Base-by-base conservation (phyloP, 257 asterid species). In the Lycium barbarum region DNA sequence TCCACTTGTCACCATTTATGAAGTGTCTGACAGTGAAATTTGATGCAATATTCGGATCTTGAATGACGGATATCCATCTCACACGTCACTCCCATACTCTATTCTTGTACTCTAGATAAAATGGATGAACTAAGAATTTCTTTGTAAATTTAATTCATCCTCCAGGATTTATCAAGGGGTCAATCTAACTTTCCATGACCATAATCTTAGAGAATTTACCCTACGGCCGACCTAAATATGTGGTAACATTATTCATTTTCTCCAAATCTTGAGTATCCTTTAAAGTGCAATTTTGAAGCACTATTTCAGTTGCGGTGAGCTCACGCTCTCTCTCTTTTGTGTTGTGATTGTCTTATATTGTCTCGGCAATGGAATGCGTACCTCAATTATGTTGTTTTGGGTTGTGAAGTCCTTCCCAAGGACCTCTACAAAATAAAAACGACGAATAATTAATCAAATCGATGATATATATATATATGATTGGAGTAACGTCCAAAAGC, bases 211-310 rank as follows among this genome's bases (percentile, higher is more conserved):
- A 61, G 1, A 15, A 83, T 4, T 43, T 9, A 0, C 49, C 61
- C 84, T 88, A 85, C 0, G 90, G 85, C 20, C 87, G 58, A 3
- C 90, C 90, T 4, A 88, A 71, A 51, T 71, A 79, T 20, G 82
- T 79, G 20, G 40, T 11, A 13, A 7, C 1, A 0, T 17, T 10
- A 0, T 1, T 0, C n/a, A 38, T 38, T 38, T 38, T 38, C 43
- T 38, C 43, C 43, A 84, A n/a, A 15, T 81, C 62, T 1, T 6
- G 26, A 0, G 83, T 40, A 0, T 84, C 70, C 2, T 36, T 66
- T 20, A 87, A 36, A 1, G 63, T 58, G 5, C 43, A 38, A 38
- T 38, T 38, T 38, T 38, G 43, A 38, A 84, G n/a, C 4, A 81
- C 57, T 1, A 43, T 83, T 17, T 83, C 88, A 45, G 67, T 53